Percentiles rank a stretch among this genome's conserved stretches.
These are phyloP conservation scores for Inonotus obliquus DNA, from an alignment of 1,284 basidiomycete genomes.

Conservation along the genomic window DNA sequence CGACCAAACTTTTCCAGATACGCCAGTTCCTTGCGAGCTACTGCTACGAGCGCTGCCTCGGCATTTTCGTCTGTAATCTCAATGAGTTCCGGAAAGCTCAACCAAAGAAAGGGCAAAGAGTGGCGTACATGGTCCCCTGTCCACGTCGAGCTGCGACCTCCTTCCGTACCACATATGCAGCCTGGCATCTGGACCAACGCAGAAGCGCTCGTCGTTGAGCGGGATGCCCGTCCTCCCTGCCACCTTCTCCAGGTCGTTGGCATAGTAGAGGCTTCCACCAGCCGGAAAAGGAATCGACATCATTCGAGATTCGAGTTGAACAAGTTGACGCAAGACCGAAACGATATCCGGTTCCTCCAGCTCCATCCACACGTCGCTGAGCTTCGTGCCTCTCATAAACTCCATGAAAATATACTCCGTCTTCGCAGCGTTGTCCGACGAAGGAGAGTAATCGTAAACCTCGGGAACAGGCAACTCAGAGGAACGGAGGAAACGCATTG, in stretches of 20 bases:
- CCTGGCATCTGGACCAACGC: slow-evolving; percentile 38
- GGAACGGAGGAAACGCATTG: slow-evolving; percentile 43
- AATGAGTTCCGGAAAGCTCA: slow-evolving; percentile 28
- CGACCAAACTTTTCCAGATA: slow-evolving; percentile 45
- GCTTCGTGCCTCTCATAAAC: slow-evolving; percentile 38
- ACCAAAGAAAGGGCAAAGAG: slow-evolving; percentile 33
- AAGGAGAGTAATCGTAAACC: slow-evolving; percentile 47
- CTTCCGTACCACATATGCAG: slow-evolving; percentile 43
- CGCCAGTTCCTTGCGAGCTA: slow-evolving; percentile 44
- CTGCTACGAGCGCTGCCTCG: slow-evolving; percentile 41
- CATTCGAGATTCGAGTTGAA: slow-evolving; percentile 42
- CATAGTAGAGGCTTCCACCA: slow-evolving; percentile 49
- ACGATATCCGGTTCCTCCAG: slow-evolving; percentile 37
- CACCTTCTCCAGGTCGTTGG: slow-evolving; percentile 28
- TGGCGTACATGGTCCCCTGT: slow-evolving; percentile 46
- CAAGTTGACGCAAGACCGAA: slow-evolving; percentile 41
- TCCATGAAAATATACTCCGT: slow-evolving; percentile 54
- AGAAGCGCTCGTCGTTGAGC: slow-evolving; percentile 39
- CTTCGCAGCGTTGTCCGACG: slow-evolving; percentile 41
- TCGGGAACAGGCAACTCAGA: slow-evolving; percentile 42
- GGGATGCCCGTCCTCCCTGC: slow-evolving; percentile 27
- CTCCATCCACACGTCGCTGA: slow-evolving; percentile 41
- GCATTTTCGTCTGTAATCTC: slow-evolving; percentile 40
- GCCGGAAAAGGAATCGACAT: slow-evolving; percentile 48
- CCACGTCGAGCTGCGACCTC: slow-evolving; percentile 42